These are phyloP conservation scores for Jatropha podagrica DNA, from an alignment of 441 rosid genomes.

Conservation along the genomic window DNA sequence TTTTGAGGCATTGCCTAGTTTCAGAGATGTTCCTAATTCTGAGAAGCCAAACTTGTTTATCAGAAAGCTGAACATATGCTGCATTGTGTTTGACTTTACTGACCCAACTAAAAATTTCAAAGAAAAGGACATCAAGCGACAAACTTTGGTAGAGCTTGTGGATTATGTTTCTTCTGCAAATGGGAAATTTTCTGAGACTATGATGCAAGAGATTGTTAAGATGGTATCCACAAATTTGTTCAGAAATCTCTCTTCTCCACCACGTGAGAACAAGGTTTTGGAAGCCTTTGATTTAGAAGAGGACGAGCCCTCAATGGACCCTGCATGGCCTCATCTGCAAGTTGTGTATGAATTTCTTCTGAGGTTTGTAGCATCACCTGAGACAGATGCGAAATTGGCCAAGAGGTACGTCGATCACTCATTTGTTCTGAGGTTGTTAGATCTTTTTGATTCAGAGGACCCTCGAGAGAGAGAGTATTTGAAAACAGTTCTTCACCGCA, in stretches of 20 bases:
- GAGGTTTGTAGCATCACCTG: conserved; percentile 68
- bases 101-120: conserved; percentile 65
- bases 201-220: conserved; percentile 55
- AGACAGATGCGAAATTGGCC: conserved; percentile 73
- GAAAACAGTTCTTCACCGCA: conserved; percentile 80
- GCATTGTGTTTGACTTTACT: conserved; percentile 55
- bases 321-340: conserved; percentile 79
- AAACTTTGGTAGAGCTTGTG: conserved; percentile 75
- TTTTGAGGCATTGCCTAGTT: conserved; percentile 76
- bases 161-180: conserved; percentile 67
- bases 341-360: conserved; percentile 67
- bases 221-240: conserved; percentile 65
- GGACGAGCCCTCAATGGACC: conserved; percentile 73
- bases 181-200: conserved; percentile 59
- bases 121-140: conserved; percentile 80
- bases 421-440: conserved; percentile 69
- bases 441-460: conserved; percentile 74
- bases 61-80: conserved; percentile 60
- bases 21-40: conserved; percentile 71
- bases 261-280: conserved; percentile 57
- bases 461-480: conserved; percentile 64
- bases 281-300: conserved; percentile 68
- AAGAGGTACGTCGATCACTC: conserved; percentile 67
- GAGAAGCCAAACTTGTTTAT: conserved; percentile 70
- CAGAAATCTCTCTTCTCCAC: conserved; percentile 56